phyloP scores from a whole-genome alignment of 257 asterid genomes.

The Nicotiana attenuata region DNA sequence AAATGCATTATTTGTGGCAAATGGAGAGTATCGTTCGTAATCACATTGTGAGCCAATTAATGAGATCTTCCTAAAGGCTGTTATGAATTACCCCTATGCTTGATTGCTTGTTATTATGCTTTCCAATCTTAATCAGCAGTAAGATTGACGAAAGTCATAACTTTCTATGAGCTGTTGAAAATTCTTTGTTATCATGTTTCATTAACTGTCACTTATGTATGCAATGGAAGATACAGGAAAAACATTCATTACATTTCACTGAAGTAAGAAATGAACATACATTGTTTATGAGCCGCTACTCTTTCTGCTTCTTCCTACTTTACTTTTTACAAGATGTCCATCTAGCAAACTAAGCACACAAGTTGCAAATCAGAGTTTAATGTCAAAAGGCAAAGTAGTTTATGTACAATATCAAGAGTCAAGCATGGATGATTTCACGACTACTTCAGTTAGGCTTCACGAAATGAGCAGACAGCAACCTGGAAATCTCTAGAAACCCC shows the following conservation, averaged over 20 bases:
- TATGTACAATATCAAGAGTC: conserved; percentile 4
- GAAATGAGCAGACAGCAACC: conserved; percentile 50
- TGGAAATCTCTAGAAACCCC: conserved; percentile 48
- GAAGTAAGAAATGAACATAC: background rate
- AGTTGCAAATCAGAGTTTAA: background rate
- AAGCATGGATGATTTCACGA: background rate
- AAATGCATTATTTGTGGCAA: too few species aligned
- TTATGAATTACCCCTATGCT: background rate
- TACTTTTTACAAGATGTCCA: too few species aligned
- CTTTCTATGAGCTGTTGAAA: too few species aligned
- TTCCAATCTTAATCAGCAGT: too few species aligned
- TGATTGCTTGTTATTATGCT: too few species aligned
- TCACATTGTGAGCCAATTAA: background rate
- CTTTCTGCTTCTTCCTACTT: too few species aligned
- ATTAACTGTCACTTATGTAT: background rate
- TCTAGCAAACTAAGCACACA: background rate
- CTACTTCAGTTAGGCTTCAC: conserved; percentile 30
- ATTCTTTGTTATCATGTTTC: background rate
- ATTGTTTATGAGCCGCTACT: background rate
- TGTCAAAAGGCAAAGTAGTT: background rate
- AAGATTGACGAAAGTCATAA: too few species aligned
- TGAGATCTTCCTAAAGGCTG: background rate
- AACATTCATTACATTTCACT: background rate
- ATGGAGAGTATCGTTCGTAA: too few species aligned
- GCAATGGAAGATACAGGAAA: background rate